A percentile compares a stretch with the other conserved stretches of the same genome.
These are phyloP conservation scores for Pichia eremophila DNA, from an alignment of 805 yeast species.

Conservation along the genomic window DNA sequence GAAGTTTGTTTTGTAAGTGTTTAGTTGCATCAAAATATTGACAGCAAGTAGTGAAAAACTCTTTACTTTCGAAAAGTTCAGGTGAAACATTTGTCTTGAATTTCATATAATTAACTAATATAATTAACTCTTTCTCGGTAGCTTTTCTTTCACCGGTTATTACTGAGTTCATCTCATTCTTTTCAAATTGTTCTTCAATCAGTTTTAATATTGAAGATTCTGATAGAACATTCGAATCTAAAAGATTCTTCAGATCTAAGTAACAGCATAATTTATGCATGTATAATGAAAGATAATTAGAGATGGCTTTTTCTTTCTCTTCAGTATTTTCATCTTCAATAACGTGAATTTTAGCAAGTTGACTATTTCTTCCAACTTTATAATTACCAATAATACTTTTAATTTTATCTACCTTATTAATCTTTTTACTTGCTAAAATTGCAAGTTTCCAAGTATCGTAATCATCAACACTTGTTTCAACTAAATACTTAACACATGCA, in stretches of 20 bases:
- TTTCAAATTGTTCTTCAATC: constrained; percentile 8
- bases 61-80: constrained; percentile 12
- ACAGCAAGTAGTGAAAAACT: constrained; percentile 27
- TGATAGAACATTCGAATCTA: not conserved
- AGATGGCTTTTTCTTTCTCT: constrained; percentile 9
- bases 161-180: constrained; percentile 7
- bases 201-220: not conserved
- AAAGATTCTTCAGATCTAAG: constrained; percentile 39
- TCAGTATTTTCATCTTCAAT: not conserved
- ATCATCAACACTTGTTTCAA: constrained; percentile 52
- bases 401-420: constrained; percentile 28
- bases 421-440: constrained; percentile 34
- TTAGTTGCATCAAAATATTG: constrained; percentile 31
- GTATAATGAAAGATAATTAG: constrained; percentile 35
- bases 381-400: constrained; percentile 22
- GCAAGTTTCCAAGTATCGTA: constrained; percentile 63
- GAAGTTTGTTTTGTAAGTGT: constrained; percentile 29
- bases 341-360: constrained; percentile 43
- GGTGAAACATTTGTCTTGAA: constrained; percentile 30
- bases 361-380: constrained; percentile 44
- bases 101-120: constrained; percentile 31
- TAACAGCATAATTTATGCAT: constrained; percentile 57
- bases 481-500: constrained; percentile 33
- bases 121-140: constrained; percentile 14
- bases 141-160: constrained; percentile 9